Base-by-base conservation (phyloP, 805 yeast species). In the Wickerhamomyces chaumierensis region DNA sequence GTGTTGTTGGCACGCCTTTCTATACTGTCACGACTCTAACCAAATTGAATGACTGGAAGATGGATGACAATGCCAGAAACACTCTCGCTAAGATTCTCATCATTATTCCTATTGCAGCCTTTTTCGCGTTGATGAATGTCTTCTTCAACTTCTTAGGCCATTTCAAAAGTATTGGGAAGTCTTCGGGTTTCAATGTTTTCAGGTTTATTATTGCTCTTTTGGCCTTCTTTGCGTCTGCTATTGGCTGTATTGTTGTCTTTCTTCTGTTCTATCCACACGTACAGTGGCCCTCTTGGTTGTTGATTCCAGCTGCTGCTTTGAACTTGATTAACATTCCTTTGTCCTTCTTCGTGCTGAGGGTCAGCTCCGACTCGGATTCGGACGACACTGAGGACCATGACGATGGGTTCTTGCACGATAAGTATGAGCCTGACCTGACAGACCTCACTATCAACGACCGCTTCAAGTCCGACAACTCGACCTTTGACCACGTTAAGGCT, bases 231-330 rank as follows among this genome's bases (percentile, higher is more conserved):
- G 63, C 70, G 11, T 60, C 84, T 9, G 68, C 79, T 1, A 45
- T 81, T 32, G 58, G 70, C 18, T 72, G 81, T 39, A 58, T 82
- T 11, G 68, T 77, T 21, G 62, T 65, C 0, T 66, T 81, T 31
- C 49, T 83, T 36, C 60, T 75, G 14, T 82, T 78, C 54, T 70
- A 65, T 48, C 92, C 92, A 8, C 63, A 77, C 43, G 65, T 79
- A 15, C 58, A 66, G 6, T 82, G 88, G 88, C 67, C 77, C n/a
- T 67, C 78, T 8, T 82, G 90, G 88, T 53, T 78, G 27, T 63
- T 79, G 49, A 68, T 81, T 21, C 86, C 81, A 2, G 70, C 84
- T 4, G 80, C 83, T 12, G 79, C 66, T 0, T 57, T 77, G 39
- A 66, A 68, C 39, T 59, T 82, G 41, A 39, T 75, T 2, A 58